These are phyloP conservation scores for Apiotrichum montevideense DNA, from an alignment of 1,284 basidiomycete species.

Conservation along the genomic window DNA sequence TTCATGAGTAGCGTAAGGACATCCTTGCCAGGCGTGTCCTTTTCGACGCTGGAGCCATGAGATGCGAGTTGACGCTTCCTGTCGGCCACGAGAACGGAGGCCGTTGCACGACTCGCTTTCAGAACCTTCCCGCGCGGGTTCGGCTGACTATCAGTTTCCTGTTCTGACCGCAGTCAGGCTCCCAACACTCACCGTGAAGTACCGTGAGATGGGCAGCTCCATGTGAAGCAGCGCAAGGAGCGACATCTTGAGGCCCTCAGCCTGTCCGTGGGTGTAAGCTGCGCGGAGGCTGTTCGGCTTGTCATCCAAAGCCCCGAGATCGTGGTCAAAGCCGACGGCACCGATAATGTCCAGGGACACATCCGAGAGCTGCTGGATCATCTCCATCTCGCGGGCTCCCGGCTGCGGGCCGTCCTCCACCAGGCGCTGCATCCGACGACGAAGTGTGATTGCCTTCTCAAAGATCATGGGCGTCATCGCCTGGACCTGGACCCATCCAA, in stretches of 20 bases:
- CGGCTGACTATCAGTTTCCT: not conserved
- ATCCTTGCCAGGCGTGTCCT: constrained; percentile 46
- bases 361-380: constrained; percentile 31
- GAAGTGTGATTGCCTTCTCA: constrained; percentile 56
- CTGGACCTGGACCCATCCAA: constrained; percentile 38
- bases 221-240: constrained; percentile 7
- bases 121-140: not conserved
- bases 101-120: not conserved
- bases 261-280: constrained; percentile 53
- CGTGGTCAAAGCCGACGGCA: constrained; percentile 60
- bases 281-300: constrained; percentile 38
- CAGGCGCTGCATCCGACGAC: not conserved
- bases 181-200: not conserved
- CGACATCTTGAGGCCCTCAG: constrained; percentile 47
- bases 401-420: constrained; percentile 13
- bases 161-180: too few species aligned
- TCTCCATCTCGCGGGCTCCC: constrained; percentile 3
- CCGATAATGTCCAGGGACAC: constrained; percentile 63
- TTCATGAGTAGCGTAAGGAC: constrained; percentile 53
- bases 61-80: not conserved
- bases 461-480: constrained; percentile 55
- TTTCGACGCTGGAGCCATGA: constrained; percentile 26
- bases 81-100: not conserved
- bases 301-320: constrained; percentile 54
- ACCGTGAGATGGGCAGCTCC: not conserved